These are phyloP conservation scores for Arthrobotrys musiformis DNA, from an alignment of 2,329 filamentous ascomycete species.

Conservation along the genomic window DNA sequence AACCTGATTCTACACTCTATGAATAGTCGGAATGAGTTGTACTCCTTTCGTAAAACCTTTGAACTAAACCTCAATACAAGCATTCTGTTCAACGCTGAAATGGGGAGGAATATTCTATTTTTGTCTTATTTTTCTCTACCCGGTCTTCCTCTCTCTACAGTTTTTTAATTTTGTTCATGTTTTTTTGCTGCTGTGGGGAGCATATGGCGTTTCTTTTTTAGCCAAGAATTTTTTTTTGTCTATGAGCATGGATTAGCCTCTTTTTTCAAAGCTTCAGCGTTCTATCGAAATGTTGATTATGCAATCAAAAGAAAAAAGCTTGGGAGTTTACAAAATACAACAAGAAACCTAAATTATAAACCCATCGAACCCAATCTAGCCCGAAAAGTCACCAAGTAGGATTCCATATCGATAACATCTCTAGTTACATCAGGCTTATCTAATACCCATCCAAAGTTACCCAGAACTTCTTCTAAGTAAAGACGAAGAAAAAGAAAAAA, in stretches of 20 bases:
- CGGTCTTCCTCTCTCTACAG: not conserved
- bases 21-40: not conserved
- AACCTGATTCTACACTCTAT: conserved; percentile 41
- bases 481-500: conserved; percentile 59
- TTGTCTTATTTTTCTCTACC: not conserved
- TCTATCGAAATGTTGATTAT: not conserved
- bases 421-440: not conserved
- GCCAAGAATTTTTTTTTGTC: conserved; percentile 31
- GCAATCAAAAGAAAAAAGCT: conserved; percentile 24
- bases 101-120: conserved; percentile 12
- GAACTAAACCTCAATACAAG: too few relatives aligned
- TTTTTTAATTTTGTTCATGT: not conserved
- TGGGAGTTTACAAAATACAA: conserved; percentile 29
- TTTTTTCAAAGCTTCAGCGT: conserved; percentile 6
- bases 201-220: conserved; percentile 34
- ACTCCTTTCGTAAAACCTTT: too few relatives aligned
- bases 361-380: not conserved
- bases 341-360: too few relatives aligned
- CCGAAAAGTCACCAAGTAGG: not conserved
- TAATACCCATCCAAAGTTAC: not conserved
- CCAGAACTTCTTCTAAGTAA: too few relatives aligned
- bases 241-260: conserved; percentile 39
- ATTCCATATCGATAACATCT: not conserved
- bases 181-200: not conserved
- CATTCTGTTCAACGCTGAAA: conserved; percentile 26